phyloP scores from a whole-genome alignment of 176 grass and related monocot genomes.

The Cenchrus purpureus region DNA sequence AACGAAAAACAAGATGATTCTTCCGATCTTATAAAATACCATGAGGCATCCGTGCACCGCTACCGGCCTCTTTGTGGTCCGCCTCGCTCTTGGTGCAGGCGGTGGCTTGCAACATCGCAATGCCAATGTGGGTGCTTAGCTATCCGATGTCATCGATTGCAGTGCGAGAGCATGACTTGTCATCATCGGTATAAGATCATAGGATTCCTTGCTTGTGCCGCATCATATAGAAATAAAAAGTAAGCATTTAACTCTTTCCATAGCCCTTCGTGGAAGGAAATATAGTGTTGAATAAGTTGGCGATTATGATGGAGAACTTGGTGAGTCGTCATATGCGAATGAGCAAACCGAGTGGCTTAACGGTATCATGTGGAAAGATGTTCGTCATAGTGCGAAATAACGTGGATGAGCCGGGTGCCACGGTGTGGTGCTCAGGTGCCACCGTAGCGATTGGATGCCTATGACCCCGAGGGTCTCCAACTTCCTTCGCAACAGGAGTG shows the following conservation, averaged over 20 bases:
- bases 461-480: slow-evolving; percentile 69
- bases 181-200: slow-evolving; percentile 27
- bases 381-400: slow-evolving; percentile 75
- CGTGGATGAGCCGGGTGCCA: slow-evolving; percentile 81
- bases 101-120: slow-evolving; percentile 81
- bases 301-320: slow-evolving; percentile 92
- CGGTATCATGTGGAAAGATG: slow-evolving; percentile 68
- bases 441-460: slow-evolving; percentile 87
- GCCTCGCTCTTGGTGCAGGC: slow-evolving; percentile 80
- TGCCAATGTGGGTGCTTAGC: slow-evolving; percentile 79
- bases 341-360: slow-evolving; percentile 67
- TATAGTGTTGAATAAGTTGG: slow-evolving; percentile 80
- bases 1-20: no score
- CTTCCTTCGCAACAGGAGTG: slow-evolving; percentile 69
- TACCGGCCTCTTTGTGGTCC: slow-evolving; percentile 68
- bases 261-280: slow-evolving; percentile 58
- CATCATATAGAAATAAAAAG: slow-evolving; percentile 7
- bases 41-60: slow-evolving; percentile 73
- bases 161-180: slow-evolving; percentile 25
- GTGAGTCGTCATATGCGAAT: slow-evolving; percentile 81
- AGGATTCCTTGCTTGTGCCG: not conserved
- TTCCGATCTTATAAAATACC: slow-evolving; percentile 79
- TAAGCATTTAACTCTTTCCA: slow-evolving; percentile 11
- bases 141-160: slow-evolving; percentile 69
- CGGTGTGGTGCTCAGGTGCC: slow-evolving; percentile 90